Evolutionary conservation across 2,329 filamentous ascomycete genomes (phyloP).

Genomic region (Lachnellula hyalina): DNA sequence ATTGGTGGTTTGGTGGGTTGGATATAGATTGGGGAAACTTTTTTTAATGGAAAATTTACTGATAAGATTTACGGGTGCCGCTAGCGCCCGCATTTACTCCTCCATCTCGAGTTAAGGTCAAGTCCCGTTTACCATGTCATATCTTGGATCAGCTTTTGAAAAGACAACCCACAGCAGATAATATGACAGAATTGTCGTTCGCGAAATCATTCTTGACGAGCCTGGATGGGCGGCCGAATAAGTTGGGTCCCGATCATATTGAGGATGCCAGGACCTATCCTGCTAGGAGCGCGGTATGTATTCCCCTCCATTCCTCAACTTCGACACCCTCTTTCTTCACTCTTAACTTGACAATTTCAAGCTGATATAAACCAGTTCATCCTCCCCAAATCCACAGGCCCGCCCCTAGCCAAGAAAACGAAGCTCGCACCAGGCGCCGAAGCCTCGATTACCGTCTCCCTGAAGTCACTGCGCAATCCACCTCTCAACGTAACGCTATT

Average conservation of each 20-base stretch:
- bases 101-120: neutral
- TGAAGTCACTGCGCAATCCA: constrained; percentile 75
- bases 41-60: constrained; percentile 11
- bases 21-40: constrained; percentile 6
- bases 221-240: constrained; percentile 72
- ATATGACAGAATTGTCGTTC: constrained; percentile 80
- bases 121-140: neutral
- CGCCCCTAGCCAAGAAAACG: constrained; percentile 41
- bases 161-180: constrained; percentile 17
- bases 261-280: constrained; percentile 79
- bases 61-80: constrained; percentile 21
- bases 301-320: neutral
- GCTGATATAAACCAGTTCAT: constrained; percentile 51
- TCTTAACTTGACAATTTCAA: neutral
- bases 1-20: constrained; percentile 1
- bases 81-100: constrained; percentile 1
- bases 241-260: constrained; percentile 84
- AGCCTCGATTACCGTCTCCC: constrained; percentile 50
- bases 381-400: constrained; percentile 58
- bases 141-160: neutral
- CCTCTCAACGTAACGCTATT: constrained; percentile 62
- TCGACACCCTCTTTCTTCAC: neutral
- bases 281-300: constrained; percentile 66
- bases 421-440: constrained; percentile 48
- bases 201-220: constrained; percentile 76